Evolutionary conservation across 2,329 filamentous ascomycete species (phyloP).

Genomic region (Penicillium crustosum): DNA sequence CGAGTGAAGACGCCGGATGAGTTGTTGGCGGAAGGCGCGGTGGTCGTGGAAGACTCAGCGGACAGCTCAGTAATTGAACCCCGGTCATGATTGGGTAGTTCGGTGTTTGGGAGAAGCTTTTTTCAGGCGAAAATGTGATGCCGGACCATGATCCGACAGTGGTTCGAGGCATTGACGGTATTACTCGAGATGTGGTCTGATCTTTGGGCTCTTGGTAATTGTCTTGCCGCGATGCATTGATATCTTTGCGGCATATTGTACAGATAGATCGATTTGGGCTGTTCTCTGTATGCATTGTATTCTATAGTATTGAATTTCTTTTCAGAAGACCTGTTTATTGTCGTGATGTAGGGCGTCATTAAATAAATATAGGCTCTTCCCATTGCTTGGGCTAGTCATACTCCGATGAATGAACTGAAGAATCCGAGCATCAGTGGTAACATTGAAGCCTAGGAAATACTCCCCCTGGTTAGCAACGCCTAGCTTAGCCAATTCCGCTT

Average conservation of each 20-base stretch:
- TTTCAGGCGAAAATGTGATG: slow-evolving; percentile 3
- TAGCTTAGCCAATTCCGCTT: too few relatives aligned
- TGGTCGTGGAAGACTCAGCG: slow-evolving; percentile 34
- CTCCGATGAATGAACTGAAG: too few relatives aligned
- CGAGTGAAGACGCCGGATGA: slow-evolving; percentile 62
- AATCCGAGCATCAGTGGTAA: too few relatives aligned
- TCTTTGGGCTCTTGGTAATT: slow-evolving; percentile 7
- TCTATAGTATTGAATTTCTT: slow-evolving; percentile 23
- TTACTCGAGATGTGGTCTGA: background rate
- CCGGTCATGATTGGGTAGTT: slow-evolving; percentile 16
- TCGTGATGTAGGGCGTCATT: background rate
- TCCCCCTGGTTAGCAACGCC: too few relatives aligned
- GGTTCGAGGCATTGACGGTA: background rate
- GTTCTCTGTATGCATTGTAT: slow-evolving; percentile 34
- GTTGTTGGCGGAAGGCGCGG: slow-evolving; percentile 47
- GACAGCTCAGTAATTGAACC: slow-evolving; percentile 26
- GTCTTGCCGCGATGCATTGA: slow-evolving; percentile 22
- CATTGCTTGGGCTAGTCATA: background rate
- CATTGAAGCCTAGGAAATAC: too few relatives aligned
- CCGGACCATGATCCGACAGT: background rate
- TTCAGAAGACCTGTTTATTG: background rate
- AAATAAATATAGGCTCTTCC: background rate
- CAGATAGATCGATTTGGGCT: slow-evolving; percentile 34
- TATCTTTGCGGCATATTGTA: slow-evolving; percentile 29
- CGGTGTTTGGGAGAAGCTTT: background rate